Percentiles rank a stretch among this genome's conserved stretches.
phyloP scores from a whole-genome alignment of 495 filamentous ascomycete genomes.

The Parachaetomium inaequale region DNA sequence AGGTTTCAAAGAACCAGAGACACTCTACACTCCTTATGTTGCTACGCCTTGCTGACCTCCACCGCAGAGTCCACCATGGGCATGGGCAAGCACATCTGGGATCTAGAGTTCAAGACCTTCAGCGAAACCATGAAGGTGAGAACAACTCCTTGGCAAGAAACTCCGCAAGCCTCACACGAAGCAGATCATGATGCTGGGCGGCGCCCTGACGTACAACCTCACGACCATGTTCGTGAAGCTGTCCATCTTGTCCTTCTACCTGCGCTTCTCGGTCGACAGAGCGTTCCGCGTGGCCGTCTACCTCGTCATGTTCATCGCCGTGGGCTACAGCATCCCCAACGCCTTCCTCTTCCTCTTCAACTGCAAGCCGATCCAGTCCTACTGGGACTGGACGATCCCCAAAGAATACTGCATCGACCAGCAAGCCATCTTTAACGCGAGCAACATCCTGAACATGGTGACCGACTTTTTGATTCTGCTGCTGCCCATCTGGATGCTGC shows the following conservation, averaged over 20 bases:
- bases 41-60: background rate
- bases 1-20: background rate
- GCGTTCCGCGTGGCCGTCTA: slow-evolving; percentile 26
- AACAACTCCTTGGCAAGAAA: background rate
- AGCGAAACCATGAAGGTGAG: slow-evolving; percentile 6
- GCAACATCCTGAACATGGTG: slow-evolving; percentile 21
- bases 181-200: slow-evolving; percentile 26
- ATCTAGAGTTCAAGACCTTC: background rate
- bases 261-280: slow-evolving; percentile 24
- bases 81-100: slow-evolving; percentile 12
- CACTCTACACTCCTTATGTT: background rate
- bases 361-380: slow-evolving; percentile 26
- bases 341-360: slow-evolving; percentile 24
- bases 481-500: slow-evolving; percentile 28
- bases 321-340: slow-evolving; percentile 25
- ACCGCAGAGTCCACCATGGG: slow-evolving; percentile 10
- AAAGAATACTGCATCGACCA: slow-evolving; percentile 21
- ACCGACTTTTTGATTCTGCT: slow-evolving; percentile 27
- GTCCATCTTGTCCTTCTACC: slow-evolving; percentile 33
- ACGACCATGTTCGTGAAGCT: slow-evolving; percentile 33
- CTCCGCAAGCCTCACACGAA: background rate
- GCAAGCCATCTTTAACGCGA: slow-evolving; percentile 15
- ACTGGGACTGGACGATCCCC: slow-evolving; percentile 25
- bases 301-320: slow-evolving; percentile 25
- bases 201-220: slow-evolving; percentile 26